Evolutionary conservation across 2,329 filamentous ascomycete species (phyloP), one percentile per base, ranked within the genome.

Genomic region (Fusarium hostae): DNA sequence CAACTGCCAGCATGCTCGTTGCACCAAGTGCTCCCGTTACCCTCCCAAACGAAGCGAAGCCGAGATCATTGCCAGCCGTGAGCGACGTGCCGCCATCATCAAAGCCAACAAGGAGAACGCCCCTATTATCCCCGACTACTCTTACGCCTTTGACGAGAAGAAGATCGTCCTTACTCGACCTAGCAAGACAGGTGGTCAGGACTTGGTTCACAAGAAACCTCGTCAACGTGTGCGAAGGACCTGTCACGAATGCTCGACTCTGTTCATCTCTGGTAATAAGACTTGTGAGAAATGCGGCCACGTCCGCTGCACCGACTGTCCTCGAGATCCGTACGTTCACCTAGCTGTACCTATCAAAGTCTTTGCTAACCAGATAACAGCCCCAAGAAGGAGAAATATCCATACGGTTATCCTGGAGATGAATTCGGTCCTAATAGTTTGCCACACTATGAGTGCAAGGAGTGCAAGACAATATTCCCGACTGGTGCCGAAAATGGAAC

Each of bases 1-100:
- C 71, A 89, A 88, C 73, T 98, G 95, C 83, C 87, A 92, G 74
- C 95, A 98, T 82, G 85, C 85, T 50, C 89, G 93, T 73, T 98
- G 95, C 87, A 92, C 89, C 78, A 90, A 92, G 77, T 98, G 95
- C 80, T 88, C 90, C 32, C 90, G 93, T 60, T 89, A 92, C 76
- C 94, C 94, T 37, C 84, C 88, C 58, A 90, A 90, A 82, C 89
- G 88, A 73, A 86, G 83, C 75, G 86, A 89, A 72, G 84, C 84
- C 68, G 85, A 89, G 77, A 83, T 84, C 73, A 81, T 86, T 65
- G 85, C 85, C 73, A 86, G 84, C 78, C 85, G 87, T 57, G 84
- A 86, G 77, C 83, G 80, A 74, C 84, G 85, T 71, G 85, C 86
- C 22, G 83, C 82, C 28, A 78, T 85, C 26, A 72, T 85, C 65